Conservation (phyloP, 78 protist genomes). For the Planoprotostelium fungivorum region DNA sequence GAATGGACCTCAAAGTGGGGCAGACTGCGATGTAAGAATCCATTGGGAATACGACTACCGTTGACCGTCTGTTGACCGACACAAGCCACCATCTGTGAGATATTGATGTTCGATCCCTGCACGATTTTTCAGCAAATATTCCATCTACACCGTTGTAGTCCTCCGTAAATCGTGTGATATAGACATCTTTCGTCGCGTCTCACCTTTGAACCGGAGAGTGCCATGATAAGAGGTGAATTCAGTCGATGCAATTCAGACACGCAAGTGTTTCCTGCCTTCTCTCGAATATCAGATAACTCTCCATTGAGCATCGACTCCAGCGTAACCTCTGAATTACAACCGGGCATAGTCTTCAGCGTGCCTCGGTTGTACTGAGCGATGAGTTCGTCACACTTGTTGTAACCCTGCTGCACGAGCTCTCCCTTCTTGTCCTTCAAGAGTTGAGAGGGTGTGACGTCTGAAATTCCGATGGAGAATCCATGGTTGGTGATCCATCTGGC, state of each 20-base stretch:
- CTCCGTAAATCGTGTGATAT: too few relatives aligned
- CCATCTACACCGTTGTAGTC: too few relatives aligned
- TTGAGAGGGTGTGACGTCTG: slow-evolving; percentile 88
- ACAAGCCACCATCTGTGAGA: slow-evolving; percentile 98
- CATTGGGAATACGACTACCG: slow-evolving; percentile 96
- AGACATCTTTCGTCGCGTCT: too few relatives aligned
- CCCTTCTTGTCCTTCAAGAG: slow-evolving; percentile 61
- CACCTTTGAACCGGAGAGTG: slow-evolving; percentile 96
- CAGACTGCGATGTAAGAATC: slow-evolving; percentile 92
- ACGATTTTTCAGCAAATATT: too few relatives aligned
- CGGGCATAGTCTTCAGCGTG: slow-evolving; percentile 66
- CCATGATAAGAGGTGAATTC: slow-evolving; percentile 97
- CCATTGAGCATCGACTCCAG: slow-evolving; percentile 81
- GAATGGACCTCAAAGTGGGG: slow-evolving; percentile 90
- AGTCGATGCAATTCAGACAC: slow-evolving; percentile 65
- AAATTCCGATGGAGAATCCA: slow-evolving; percentile 97
- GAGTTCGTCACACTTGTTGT: slow-evolving; percentile 51
- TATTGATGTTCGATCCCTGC: slow-evolving; percentile 91
- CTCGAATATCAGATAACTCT: slow-evolving; percentile 87
- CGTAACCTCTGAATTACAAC: slow-evolving; percentile 85
- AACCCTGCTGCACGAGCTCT: slow-evolving; percentile 62
- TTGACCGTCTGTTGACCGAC: slow-evolving; percentile 97
- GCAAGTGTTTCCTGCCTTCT: slow-evolving; percentile 89
- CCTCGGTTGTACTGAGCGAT: slow-evolving; percentile 72
- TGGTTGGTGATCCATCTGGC: slow-evolving; percentile 39